These are phyloP conservation scores for Coemansia sp. DNA, from an alignment of 192 early-diverging fungal species.

Conservation along the genomic window DNA sequence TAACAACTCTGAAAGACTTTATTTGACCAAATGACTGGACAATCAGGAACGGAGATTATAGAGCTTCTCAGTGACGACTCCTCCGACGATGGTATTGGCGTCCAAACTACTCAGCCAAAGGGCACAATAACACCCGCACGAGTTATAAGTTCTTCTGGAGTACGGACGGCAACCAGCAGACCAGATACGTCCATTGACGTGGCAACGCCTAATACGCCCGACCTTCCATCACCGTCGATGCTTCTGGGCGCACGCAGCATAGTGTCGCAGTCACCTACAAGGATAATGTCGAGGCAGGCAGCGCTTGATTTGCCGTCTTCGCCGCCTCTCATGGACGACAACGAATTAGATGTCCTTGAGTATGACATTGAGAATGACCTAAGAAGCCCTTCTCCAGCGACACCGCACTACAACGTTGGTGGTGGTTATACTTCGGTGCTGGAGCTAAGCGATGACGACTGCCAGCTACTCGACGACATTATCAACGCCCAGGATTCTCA, in stretches of 20 bases:
- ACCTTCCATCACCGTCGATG: constrained; percentile 36
- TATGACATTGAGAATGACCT: not conserved
- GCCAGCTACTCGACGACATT: constrained; percentile 11
- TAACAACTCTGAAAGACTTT: not conserved
- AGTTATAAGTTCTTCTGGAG: not conserved
- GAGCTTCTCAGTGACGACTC: constrained; percentile 19
- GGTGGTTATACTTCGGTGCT: not conserved
- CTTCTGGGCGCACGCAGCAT: constrained; percentile 12
- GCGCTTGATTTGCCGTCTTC: constrained; percentile 46
- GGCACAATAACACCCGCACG: not conserved
- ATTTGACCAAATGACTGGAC: not conserved
- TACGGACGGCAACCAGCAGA: not conserved
- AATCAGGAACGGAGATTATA: constrained; percentile 14
- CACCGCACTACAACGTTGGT: not conserved
- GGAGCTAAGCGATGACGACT: constrained; percentile 4
- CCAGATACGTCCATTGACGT: not conserved
- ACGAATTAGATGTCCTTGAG: constrained; percentile 2
- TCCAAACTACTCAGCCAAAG: not conserved
- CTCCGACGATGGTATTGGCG: not conserved
- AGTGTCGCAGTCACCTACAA: constrained; percentile 1
- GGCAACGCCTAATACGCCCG: constrained; percentile 27
- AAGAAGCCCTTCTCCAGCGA: not conserved
- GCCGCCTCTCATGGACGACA: constrained; percentile 10
- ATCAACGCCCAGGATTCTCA: not conserved
- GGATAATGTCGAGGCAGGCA: constrained; percentile 3